Evolutionary conservation across 345 rosid species (phyloP), one percentile per base, ranked within the genome.

Genomic region (Ricinus communis): DNA sequence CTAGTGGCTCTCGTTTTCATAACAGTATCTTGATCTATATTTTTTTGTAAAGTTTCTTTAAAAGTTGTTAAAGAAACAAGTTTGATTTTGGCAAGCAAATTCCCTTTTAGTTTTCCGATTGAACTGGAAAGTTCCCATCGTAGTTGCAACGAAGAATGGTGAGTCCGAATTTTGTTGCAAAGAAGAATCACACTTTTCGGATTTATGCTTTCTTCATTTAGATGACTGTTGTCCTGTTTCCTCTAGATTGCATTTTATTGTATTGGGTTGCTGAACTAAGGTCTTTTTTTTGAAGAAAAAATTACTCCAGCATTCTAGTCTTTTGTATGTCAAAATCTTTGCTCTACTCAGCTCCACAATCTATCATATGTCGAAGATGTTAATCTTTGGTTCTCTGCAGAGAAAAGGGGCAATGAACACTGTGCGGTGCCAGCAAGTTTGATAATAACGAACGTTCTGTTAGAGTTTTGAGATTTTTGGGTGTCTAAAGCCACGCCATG

Each of bases 401-500:
- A 81, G 85, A 71, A 71, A 62, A 76, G 74, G 63, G 65, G 57
- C 43, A 62, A 74, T 77, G 77, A 70, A 2, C 70, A 67, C 21
- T 64, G 71, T 60, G 45, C 24, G 19, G 72, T 75, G 71, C 69
- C 65, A 28, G 66, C 62, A 54, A 72, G 31, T 68, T 68, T 40
- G 54, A 62, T 40, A 12, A 24, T 5, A 38, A 15, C 30, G 15
- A 38, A 60, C 13, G 30, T 24, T 78, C 28, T 69, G 38, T 55
- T 62, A 14, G 5, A 64, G 49, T 31, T 68, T 79, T 77, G n/a
- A 71, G 58, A 62, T 65, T 68, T 79, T 65, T 66, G 71, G 64
- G 61, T 56, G 41, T 66, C 41, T 53, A 21, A n/a, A 75, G 65
- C 75, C 75, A 51, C 69, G 64, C 56, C 52, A 88, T 88, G 94